Percentiles rank a stretch among this genome's conserved stretches.
phyloP scores from a whole-genome alignment of 495 filamentous ascomycete species.

The Neurospora intermedia region DNA sequence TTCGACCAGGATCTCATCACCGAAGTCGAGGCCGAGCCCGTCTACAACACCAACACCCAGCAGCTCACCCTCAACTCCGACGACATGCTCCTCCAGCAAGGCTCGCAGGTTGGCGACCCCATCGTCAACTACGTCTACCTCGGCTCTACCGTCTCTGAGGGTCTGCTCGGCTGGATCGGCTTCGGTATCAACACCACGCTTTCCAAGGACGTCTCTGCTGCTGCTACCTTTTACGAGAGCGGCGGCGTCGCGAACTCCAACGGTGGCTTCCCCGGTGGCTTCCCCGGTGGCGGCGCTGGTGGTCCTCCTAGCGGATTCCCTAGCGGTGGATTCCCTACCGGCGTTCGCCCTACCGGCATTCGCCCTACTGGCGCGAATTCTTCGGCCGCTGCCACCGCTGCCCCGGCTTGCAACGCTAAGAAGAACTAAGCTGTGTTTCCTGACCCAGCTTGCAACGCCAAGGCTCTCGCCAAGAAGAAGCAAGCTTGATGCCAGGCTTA shows the following conservation, averaged over 20 bases:
- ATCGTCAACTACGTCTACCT: conserved; percentile 45
- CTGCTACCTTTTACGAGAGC: conserved; percentile 3
- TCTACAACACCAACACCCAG: conserved; percentile 48
- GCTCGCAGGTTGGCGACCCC: conserved; percentile 38
- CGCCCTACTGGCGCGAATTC: neutral
- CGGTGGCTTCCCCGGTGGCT: neutral
- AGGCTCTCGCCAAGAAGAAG: neutral
- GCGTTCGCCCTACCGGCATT: neutral
- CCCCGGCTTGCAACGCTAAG: neutral
- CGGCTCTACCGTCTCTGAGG: conserved; percentile 41
- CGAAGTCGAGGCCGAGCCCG: conserved; percentile 42
- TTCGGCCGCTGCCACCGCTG: neutral
- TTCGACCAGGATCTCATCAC: conserved; percentile 48
- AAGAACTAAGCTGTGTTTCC: neutral
- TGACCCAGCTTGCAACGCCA: neutral
- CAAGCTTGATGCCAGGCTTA: neutral
- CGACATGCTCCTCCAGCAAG: conserved; percentile 33
- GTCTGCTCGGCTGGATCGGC: conserved; percentile 45
- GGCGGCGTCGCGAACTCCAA: conserved; percentile 19
- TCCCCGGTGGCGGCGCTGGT: conserved; percentile 1
- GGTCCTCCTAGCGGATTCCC: neutral
- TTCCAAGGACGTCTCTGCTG: conserved; percentile 3
- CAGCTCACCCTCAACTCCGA: conserved; percentile 37
- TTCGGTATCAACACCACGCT: conserved; percentile 39
- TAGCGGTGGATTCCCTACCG: neutral